Conservation (phyloP, 192 early-diverging fungal genomes). For the Dissophora globulifera region DNA sequence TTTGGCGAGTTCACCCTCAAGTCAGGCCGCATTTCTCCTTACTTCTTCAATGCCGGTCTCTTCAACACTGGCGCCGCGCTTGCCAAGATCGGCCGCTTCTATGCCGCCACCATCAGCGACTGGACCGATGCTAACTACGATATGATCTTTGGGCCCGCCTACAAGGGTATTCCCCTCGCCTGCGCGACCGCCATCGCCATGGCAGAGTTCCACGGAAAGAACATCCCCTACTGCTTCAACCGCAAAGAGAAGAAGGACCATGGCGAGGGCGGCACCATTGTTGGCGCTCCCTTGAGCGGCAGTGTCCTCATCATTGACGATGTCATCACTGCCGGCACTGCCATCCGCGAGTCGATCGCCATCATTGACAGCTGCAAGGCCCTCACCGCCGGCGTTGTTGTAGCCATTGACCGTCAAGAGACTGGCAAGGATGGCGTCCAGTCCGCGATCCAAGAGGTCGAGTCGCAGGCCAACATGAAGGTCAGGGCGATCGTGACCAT, state of each 20-base stretch:
- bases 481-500: constrained; percentile 90
- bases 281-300: constrained; percentile 85
- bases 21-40: constrained; percentile 94
- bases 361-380: constrained; percentile 84
- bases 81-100: constrained; percentile 86
- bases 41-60: constrained; percentile 98
- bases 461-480: constrained; percentile 79
- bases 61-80: constrained; percentile 93
- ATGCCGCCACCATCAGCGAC: constrained; percentile 86
- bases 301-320: constrained; percentile 92
- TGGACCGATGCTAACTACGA: constrained; percentile 77
- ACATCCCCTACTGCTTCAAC: constrained; percentile 93
- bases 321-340: constrained; percentile 99
- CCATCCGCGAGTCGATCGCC: constrained; percentile 90
- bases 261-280: constrained; percentile 96
- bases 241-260: constrained; percentile 99
- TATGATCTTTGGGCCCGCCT: constrained; percentile 97
- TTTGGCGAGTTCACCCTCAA: constrained; percentile 96
- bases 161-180: constrained; percentile 98
- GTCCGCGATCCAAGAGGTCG: constrained; percentile 94
- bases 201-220: constrained; percentile 60
- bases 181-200: constrained; percentile 85
- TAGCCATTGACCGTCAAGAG: constrained; percentile 95
- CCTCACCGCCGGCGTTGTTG: constrained; percentile 82
- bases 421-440: constrained; percentile 66